Base-by-base conservation (phyloP, 441 rosid species). In the California macrophylla region DNA sequence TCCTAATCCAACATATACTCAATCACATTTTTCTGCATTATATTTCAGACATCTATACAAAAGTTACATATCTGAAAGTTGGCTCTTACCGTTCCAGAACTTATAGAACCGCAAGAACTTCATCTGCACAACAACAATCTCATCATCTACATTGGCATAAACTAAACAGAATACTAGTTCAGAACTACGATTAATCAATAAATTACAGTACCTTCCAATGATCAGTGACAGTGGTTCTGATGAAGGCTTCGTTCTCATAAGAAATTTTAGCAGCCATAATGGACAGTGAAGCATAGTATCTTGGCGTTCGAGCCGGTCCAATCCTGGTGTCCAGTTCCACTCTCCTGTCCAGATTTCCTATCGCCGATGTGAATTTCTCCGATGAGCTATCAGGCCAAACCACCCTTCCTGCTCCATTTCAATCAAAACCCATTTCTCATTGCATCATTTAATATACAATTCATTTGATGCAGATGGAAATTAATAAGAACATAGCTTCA, bases 11-110 rank as follows among this genome's bases (percentile, higher is more conserved):
- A 30, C 3, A 40, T 4, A 12, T 9, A 40, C n/a, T 12, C 9
- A 40, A 4, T 47, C 21, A 50, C 8, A 38, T 38, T n/a, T 36
- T 36, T 36, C 10, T 36, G 10, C 10, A 36, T 6, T 36, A 6
- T 36, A 36, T 36, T n/a, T 8, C 0, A 36, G 10, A 36, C 5
- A 5, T 8, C 1, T 6, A 36, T 36, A 10, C 10, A 8, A 36
- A 16, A n/a, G 58, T n/a, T 5, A 18, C 58, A 16, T 3, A 50
- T 50, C 21, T 50, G 23, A 23, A 23, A 58, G 12, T 58, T 58
- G 64, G 28, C 62, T 67, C 84, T 70, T 79, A 89, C 97, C 90
- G 34, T 85, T 85, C 87, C 84, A 75, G 66, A 80, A 87, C 66
- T 75, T 72, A 78, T 82, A 77, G 70, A 74, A 79, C 13, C 85